Conservation (phyloP, 805 yeast genomes). For the Cyberlindnera xylosilytica region DNA sequence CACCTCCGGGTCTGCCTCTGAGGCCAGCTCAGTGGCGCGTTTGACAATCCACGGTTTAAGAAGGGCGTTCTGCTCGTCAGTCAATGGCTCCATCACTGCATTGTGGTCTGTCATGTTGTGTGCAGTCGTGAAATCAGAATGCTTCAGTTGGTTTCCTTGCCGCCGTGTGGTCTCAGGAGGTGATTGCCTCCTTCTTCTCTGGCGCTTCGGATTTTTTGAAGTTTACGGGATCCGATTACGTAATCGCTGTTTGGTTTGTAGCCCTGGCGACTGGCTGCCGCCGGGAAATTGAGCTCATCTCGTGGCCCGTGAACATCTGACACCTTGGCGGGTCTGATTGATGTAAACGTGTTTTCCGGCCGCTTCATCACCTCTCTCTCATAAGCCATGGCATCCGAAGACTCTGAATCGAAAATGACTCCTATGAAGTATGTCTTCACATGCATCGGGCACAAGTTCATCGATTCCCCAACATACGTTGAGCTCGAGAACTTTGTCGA, state of each 20-base stretch:
- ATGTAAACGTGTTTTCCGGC: too few species aligned
- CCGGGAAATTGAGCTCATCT: not conserved
- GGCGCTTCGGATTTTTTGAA: too few species aligned
- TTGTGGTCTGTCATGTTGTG: not conserved
- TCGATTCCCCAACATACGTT: slow-evolving; percentile 20
- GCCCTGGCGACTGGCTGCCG: too few species aligned
- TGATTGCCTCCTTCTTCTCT: too few species aligned
- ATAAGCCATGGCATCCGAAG: not conserved
- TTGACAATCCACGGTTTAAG: slow-evolving; percentile 30
- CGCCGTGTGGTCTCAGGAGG: too few species aligned
- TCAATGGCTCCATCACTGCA: not conserved
- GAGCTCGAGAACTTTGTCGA: slow-evolving; percentile 27
- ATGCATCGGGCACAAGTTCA: slow-evolving; percentile 25
- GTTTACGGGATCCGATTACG: too few species aligned
- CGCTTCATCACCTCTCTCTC: too few species aligned
- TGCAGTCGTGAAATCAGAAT: too few species aligned
- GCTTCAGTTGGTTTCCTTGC: too few species aligned
- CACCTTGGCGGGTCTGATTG: not conserved
- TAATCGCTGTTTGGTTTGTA: too few species aligned
- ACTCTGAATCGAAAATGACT: not conserved
- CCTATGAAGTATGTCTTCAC: slow-evolving; percentile 23
- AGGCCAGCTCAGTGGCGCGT: slow-evolving; percentile 17
- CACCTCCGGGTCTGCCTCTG: slow-evolving; percentile 41
- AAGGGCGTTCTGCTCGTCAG: slow-evolving; percentile 12
- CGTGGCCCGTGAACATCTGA: not conserved